Evolutionary conservation across 148 eudicot genomes (phyloP).

Genomic region (Vaccinium vitisidaea): DNA sequence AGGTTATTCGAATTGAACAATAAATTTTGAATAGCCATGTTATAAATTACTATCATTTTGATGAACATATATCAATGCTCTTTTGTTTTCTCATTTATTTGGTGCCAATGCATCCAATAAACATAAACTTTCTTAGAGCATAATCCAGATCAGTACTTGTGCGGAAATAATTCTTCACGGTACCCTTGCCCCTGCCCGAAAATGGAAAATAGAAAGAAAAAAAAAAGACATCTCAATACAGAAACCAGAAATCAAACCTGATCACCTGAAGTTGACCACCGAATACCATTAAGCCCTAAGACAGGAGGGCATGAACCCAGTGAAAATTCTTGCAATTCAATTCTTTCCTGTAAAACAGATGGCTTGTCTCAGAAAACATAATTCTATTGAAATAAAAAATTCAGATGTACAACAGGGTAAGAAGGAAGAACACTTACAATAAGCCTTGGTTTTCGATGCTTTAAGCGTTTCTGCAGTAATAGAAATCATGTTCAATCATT

Average conservation of each 20-base stretch:
- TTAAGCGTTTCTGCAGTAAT: constrained; percentile 80
- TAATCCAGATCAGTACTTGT: not conserved
- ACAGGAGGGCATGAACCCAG: constrained; percentile 79
- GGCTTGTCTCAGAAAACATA: not conserved
- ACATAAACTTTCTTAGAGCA: not conserved
- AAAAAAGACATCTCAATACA: not conserved
- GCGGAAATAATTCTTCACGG: not conserved
- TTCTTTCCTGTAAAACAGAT: constrained; percentile 61
- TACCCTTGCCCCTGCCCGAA: not conserved
- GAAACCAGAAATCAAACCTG: constrained; percentile 51
- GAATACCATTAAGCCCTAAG: constrained; percentile 78
- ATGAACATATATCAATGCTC: not conserved
- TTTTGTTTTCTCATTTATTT: not conserved
- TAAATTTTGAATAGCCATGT: not conserved
- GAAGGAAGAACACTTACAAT: constrained; percentile 54
- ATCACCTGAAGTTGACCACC: constrained; percentile 70
- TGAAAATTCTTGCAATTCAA: constrained; percentile 87
- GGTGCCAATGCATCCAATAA: not conserved
- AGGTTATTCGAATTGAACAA: not conserved
- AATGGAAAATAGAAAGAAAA: too few relatives aligned
- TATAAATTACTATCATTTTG: not conserved
- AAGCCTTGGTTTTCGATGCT: constrained; percentile 72
- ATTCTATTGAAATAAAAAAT: not conserved
- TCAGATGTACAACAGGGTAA: not conserved
- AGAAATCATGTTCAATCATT: not conserved